A percentile compares a stretch with the other conserved stretches of the same genome.
Conservation (phyloP, 768 basidiomycete species). For the Boletus fagicola region DNA sequence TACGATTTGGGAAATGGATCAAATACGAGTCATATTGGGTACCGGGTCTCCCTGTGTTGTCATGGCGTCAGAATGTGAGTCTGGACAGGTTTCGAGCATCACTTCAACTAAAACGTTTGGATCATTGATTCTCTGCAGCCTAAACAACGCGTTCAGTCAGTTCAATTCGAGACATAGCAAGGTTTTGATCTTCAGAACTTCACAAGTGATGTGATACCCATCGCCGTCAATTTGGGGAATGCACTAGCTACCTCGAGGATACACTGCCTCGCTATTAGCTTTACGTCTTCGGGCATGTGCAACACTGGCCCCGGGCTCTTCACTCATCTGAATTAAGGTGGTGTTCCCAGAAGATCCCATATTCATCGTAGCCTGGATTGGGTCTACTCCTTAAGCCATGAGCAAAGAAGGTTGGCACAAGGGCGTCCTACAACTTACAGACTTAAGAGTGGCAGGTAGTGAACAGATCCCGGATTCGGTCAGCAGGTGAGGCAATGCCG, state of each 20-base stretch:
- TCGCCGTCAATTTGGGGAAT: neutral
- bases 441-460: neutral
- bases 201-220: neutral
- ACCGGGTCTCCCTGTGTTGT: neutral
- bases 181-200: neutral
- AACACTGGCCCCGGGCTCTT: neutral
- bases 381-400: neutral
- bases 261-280: constrained; percentile 12
- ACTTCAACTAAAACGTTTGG: neutral
- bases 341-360: neutral
- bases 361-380: neutral
- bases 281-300: constrained; percentile 4
- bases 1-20: neutral
- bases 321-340: neutral
- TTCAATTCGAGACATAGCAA: neutral
- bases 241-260: neutral
- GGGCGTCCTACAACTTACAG: neutral
- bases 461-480: neutral
- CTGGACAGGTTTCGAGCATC: neutral
- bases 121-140: neutral
- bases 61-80: neutral
- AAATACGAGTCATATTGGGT: neutral
- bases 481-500: neutral
- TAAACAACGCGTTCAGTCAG: neutral
- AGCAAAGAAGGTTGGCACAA: neutral